Evolutionary conservation across 441 rosid species (phyloP), one percentile per base, ranked within the genome.

Genomic region (Biscutella laevigata): DNA sequence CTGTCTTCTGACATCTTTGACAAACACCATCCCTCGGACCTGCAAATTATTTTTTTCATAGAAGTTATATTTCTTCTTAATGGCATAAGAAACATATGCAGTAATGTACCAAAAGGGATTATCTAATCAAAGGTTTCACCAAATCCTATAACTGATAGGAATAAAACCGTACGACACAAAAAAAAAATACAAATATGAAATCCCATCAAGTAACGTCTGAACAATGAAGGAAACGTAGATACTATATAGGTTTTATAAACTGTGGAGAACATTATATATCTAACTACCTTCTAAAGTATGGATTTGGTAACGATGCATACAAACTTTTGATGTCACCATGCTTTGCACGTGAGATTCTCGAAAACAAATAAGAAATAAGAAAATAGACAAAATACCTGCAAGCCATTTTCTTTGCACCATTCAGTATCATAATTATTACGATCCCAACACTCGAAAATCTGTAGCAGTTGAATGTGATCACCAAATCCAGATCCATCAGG

Each of bases 401-500:
- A 49, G 60, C 75, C 74, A 53, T 78, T 59, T 45, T 82, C 85
- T 69, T 79, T 86, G 77, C 91, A 81, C 99, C 99, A 92, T 47
- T 66, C 74, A 66, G 77, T 53, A 59, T 86, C 74, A 60, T 86
- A 88, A 57, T 71, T 76, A 47, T 55, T 67, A 60, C 72, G 75
- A 71, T 81, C 85, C 97, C 99, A 88, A 19, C 65, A 67, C 68
- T 86, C 95, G 43, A 37, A 92, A 61, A 92, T 82, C 76, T 92
- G 97, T 34, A 92, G 83, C 69, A 88, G 62, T 52, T 86, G 95
- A 60, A 88, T 81, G 74, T 92, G 97, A 72, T 92, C 99, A 59
- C 99, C 99, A 61, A 64, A 84, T 54, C 95, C 94, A 37, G 86
- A 84, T 48, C 97, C 99, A 71, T 84, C 92, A 48, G 97, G 97